Evolutionary conservation across 208 protist species (phyloP).

Genomic region (Leishmania guyanensis): DNA sequence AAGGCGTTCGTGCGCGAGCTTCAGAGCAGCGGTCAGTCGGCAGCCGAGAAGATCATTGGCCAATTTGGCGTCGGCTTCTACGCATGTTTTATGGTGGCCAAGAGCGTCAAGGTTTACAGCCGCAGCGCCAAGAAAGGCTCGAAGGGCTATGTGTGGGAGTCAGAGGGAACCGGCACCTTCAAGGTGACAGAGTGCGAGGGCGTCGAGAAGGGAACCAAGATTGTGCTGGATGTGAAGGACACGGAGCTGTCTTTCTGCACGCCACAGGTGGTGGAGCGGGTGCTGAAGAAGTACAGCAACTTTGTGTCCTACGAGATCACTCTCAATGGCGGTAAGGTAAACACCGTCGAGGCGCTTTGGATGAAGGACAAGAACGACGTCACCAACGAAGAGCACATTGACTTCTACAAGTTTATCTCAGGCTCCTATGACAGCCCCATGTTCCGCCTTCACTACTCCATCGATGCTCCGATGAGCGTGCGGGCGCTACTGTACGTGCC

Average conservation of each 20-base stretch:
- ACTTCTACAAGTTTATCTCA: conserved; percentile 97
- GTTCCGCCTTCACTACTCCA: conserved; percentile 94
- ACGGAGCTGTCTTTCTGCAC: conserved; percentile 94
- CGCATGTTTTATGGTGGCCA: conserved; percentile 97
- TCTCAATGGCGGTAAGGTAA: conserved; percentile 94
- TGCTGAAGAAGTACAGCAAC: conserved; percentile 98
- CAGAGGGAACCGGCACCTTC: conserved; percentile 93
- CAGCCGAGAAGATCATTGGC: conserved; percentile 93
- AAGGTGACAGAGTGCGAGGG: conserved; percentile 94
- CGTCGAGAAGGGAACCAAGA: conserved; percentile 96
- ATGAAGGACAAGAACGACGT: conserved; percentile 93
- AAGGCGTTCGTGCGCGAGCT: conserved; percentile 91
- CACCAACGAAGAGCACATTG: conserved; percentile 95
- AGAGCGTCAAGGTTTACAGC: conserved; percentile 94
- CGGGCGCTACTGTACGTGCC: conserved; percentile 96
- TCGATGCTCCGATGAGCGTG: conserved; percentile 96
- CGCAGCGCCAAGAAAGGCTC: conserved; percentile 81
- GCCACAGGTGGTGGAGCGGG: conserved; percentile 90
- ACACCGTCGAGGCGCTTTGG: conserved; percentile 97
- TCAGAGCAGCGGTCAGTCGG: conserved; percentile 67
- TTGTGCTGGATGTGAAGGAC: conserved; percentile 96
- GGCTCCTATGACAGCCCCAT: conserved; percentile 94
- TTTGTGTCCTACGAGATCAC: conserved; percentile 97
- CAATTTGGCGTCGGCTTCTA: conserved; percentile 99
- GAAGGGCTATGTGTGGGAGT: conserved; percentile 96